These are phyloP conservation scores for Moesziomyces sp. DNA, from an alignment of 1,284 basidiomycete genomes.

Conservation along the genomic window DNA sequence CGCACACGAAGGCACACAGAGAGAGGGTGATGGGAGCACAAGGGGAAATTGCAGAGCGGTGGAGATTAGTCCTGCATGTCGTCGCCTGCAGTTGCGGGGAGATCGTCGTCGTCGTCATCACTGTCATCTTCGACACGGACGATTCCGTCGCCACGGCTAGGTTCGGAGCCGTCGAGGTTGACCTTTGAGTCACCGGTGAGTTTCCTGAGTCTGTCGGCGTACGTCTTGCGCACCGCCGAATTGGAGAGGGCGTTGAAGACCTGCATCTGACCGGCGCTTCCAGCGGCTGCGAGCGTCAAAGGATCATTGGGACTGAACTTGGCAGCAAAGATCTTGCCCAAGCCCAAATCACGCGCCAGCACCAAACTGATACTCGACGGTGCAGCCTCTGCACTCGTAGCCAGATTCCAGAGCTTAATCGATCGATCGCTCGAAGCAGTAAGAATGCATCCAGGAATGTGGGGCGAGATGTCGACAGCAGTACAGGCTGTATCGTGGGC, in stretches of 20 bases:
- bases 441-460: conserved; percentile 87
- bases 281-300: conserved; percentile 90
- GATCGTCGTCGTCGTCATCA: conserved; percentile 46
- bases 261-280: conserved; percentile 89
- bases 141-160: conserved; percentile 45
- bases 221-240: conserved; percentile 66
- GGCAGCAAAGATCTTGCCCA: conserved; percentile 93
- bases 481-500: conserved; percentile 97
- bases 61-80: conserved; percentile 42
- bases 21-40: not conserved
- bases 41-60: not conserved
- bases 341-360: conserved; percentile 87
- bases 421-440: conserved; percentile 92
- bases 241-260: conserved; percentile 80
- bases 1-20: too few species aligned
- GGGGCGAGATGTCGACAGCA: conserved; percentile 88
- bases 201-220: conserved; percentile 64
- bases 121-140: conserved; percentile 44
- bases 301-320: conserved; percentile 93
- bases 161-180: conserved; percentile 37
- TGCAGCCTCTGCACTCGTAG: conserved; percentile 71
- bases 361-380: conserved; percentile 79
- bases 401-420: conserved; percentile 85
- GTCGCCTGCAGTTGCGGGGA: conserved; percentile 4
- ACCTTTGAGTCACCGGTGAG: conserved; percentile 18